Evolutionary conservation across 2,329 filamentous ascomycete genomes (phyloP), one percentile per base, ranked within the genome.

Genomic region (Tolypocladium sp.): DNA sequence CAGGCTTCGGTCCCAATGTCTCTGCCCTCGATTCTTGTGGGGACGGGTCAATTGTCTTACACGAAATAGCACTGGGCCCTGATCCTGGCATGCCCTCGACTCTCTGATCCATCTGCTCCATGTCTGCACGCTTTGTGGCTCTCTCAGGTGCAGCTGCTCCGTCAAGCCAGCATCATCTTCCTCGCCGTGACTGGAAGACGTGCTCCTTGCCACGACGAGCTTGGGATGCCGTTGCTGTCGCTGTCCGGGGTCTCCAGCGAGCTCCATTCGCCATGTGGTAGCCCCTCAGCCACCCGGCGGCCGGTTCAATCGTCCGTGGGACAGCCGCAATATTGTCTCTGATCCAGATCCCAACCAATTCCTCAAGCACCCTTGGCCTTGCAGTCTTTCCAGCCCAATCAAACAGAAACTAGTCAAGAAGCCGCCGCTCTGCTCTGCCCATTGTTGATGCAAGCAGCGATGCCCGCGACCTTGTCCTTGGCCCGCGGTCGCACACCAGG

Each of bases 371-470:
- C 61, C 59, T 56, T 60, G 64, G 62, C 60, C 63, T 65, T 61
- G 63, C 63, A 62, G 64, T 66, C 65, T 62, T 65, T 61, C 62
- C 63, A 62, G 64, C 66, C 65, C 62, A 63, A 60, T 60, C 59
- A 65, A 66, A 67, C 68, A 66, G 65, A 67, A 58, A 56, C 59
- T 46, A 46, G 35, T 25, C 61, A 61, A 61, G 61, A 33, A 38
- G 41, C 30, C 22, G 46, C 42, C 55, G 58, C 42, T 15, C 44
- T 27, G 25, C 4, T 46, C n/a, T 27, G 22, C 22, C 42, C 42
- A 25, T 44, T 22, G n/a, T 7, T 25, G 44, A 51, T 30, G 46
- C 46, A 2, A 12, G 5, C 30, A 35, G 25, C 27, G 15, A 49
- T 30, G 20, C 15, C 27, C 9, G 17, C 27, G 17, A n/a, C 46